A percentile compares a stretch with the other conserved stretches of the same genome.
These are phyloP conservation scores for Mucor lusitanicus DNA, from an alignment of 371 early-diverging fungal genomes.

Conservation along the genomic window DNA sequence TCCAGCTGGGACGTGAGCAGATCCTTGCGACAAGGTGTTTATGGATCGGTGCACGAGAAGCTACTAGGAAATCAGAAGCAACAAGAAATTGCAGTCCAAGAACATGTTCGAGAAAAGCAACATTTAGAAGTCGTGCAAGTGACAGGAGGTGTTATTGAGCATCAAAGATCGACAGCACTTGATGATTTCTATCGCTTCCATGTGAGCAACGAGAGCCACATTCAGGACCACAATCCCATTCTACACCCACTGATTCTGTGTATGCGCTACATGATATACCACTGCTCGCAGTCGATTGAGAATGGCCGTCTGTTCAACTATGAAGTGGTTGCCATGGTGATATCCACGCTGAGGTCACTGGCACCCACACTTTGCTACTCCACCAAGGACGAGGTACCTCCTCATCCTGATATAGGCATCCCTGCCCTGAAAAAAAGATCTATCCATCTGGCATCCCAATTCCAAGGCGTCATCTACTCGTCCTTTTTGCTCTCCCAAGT, in stretches of 20 bases:
- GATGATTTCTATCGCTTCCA: constrained; percentile 4
- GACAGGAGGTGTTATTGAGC: neutral
- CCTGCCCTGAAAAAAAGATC: constrained; percentile 34
- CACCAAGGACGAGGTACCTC: neutral
- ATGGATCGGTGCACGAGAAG: constrained; percentile 26
- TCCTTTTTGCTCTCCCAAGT: constrained; percentile 38
- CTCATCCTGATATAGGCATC: neutral
- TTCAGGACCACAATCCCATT: neutral
- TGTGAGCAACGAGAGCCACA: neutral
- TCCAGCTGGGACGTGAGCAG: constrained; percentile 52
- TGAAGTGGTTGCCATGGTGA: constrained; percentile 39
- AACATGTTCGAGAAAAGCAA: constrained; percentile 41
- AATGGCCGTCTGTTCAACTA: constrained; percentile 24
- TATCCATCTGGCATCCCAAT: constrained; percentile 42
- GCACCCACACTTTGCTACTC: constrained; percentile 19
- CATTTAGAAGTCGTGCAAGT: constrained; percentile 24
- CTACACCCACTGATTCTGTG: constrained; percentile 31
- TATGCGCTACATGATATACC: constrained; percentile 35
- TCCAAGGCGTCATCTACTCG: constrained; percentile 33
- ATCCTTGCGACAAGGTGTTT: constrained; percentile 47
- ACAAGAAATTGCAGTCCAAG: constrained; percentile 12
- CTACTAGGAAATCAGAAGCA: neutral
- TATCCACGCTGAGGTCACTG: constrained; percentile 29
- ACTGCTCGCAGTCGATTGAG: constrained; percentile 4
- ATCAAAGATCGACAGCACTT: neutral